Base-by-base conservation (phyloP, 2,329 filamentous ascomycete genomes). In the Balansia obtecta region DNA sequence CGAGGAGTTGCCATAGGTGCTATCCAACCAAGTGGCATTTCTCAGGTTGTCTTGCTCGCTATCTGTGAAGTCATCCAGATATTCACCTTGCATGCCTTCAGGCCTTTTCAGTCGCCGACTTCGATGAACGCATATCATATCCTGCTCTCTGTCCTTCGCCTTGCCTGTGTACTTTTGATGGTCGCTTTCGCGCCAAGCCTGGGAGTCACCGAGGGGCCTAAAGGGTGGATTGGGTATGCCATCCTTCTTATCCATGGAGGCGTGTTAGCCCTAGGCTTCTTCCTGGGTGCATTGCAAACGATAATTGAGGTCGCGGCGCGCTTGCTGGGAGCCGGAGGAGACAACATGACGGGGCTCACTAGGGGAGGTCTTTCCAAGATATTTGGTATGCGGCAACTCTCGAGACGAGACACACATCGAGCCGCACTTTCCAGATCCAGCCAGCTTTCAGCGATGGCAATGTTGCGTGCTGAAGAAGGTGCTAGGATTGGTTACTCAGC, bases 121-220 rank as follows among this genome's bases (percentile, higher is more conserved):
- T 96, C 91, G 30, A 98, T 98, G 93, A 97, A 97, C 63, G 81
- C 88, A 10, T 96, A 96, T 58, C 90, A 97, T 60, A 87, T 85
- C 2, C 80, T 89, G 54, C 95, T 96, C 65, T 80, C 89, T 0
- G 70, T 77, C 2, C 72, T 95, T 13, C 82, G 93, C 34, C 83
- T 96, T 33, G 68, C 87, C 45, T 85, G 85, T 0, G 77, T 89
- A 45, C 71, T 91, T 50, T 70, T 91, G 50, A 88, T 86, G 73
- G 79, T 89, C 34, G 75, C 90, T 1, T 98, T 98, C 64, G 81
- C 90, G 12, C 88, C 91, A 1, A 85, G 85, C 1, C 75, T 98
- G 3, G 83, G 82, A 20, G 83, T 96, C 5, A 78, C 79, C 0
- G 85, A 94, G 60, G 80, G 85, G 0, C 73, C 86, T 1, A 94